Conservation (phyloP, 768 basidiomycete species). For the Cystofilobasidium bisporidii region DNA sequence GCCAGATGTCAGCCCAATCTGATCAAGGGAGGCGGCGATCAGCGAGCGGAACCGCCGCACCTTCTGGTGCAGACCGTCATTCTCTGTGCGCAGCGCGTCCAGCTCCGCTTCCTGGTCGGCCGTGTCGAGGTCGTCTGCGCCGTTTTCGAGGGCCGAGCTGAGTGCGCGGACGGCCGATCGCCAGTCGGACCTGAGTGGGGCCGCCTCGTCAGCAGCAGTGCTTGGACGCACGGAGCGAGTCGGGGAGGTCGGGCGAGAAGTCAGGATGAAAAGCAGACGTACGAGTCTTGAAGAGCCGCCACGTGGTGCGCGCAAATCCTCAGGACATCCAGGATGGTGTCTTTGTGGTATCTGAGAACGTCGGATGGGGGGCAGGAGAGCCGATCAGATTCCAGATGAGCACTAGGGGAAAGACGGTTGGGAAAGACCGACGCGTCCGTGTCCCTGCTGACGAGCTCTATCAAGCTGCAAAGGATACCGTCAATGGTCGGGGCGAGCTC, state of each 20-base stretch:
- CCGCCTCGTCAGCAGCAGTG: neutral
- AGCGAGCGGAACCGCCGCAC: neutral
- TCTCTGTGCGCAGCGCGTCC: neutral
- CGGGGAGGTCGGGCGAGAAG: too few species aligned
- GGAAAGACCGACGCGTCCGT: neutral
- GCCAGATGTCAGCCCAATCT: too few species aligned
- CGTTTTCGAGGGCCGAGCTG: neutral
- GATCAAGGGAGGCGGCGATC: neutral
- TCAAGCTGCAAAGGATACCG: neutral
- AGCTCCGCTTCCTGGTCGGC: neutral
- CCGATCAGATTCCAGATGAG: too few species aligned
- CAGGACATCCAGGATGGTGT: neutral
- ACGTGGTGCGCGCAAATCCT: constrained; percentile 47
- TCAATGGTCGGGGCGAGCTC: neutral
- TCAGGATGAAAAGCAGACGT: constrained; percentile 34
- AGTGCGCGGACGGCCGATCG: neutral
- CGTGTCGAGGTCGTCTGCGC: neutral
- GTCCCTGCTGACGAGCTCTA: neutral
- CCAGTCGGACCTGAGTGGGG: neutral
- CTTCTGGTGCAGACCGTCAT: neutral
- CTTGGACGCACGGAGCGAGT: too few species aligned
- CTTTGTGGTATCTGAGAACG: neutral
- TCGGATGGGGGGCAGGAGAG: neutral
- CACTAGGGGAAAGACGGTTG: neutral
- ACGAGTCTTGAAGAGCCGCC: constrained; percentile 56